Evolutionary conservation across 2,329 filamentous ascomycete species (phyloP).

Genomic region (Colletotrichum gloeosporioides): DNA sequence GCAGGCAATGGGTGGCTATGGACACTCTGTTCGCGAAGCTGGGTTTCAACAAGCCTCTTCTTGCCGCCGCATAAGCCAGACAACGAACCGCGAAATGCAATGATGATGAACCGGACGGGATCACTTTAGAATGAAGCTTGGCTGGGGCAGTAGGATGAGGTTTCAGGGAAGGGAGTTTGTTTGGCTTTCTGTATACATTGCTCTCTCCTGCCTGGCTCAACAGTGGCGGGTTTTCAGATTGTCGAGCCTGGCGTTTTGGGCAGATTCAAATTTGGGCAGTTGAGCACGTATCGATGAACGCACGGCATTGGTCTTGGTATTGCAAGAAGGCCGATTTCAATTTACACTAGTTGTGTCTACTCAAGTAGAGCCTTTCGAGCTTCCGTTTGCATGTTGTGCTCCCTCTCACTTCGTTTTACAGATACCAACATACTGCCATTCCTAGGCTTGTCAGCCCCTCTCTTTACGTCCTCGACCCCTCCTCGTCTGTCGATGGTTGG

Average conservation of each 20-base stretch:
- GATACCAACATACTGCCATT: not conserved
- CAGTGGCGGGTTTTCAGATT: not conserved
- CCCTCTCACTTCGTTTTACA: not conserved
- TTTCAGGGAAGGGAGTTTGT: not conserved
- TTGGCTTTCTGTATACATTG: not conserved
- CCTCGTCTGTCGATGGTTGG: not conserved
- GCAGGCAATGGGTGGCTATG: slow-evolving; percentile 93
- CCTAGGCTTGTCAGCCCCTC: not conserved
- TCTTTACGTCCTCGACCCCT: not conserved
- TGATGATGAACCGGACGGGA: not conserved
- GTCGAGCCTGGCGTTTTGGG: not conserved
- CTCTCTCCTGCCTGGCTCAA: not conserved
- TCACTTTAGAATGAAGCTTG: not conserved
- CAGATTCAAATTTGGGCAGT: not conserved
- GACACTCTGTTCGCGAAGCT: slow-evolving; percentile 80
- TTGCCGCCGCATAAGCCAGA: not conserved
- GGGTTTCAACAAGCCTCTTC: slow-evolving; percentile 51
- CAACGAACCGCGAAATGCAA: not conserved
- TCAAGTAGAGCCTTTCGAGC: not conserved
- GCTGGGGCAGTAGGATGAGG: not conserved
- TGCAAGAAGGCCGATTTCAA: not conserved
- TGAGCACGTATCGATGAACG: not conserved
- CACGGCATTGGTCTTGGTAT: not conserved
- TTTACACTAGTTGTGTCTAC: not conserved
- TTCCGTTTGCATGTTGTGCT: not conserved